A percentile compares a stretch with the other conserved stretches of the same genome.
Conservation (phyloP, 23 red algal species). For the Gracilariopsis chorda region DNA sequence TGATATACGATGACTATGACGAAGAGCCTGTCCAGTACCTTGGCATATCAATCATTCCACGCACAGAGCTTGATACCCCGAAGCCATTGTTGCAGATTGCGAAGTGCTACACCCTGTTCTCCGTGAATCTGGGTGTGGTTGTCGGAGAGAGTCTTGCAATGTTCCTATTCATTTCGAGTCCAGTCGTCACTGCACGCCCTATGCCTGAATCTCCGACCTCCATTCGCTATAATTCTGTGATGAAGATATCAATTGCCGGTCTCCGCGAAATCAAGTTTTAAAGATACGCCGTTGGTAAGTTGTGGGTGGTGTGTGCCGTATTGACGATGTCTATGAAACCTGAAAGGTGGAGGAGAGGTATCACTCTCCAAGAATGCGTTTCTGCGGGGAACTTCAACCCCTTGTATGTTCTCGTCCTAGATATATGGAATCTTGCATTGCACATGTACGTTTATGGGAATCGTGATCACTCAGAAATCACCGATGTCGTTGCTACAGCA, state of each 20-base stretch:
- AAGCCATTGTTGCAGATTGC: no score
- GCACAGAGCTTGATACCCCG: no score
- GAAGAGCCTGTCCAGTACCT: no score
- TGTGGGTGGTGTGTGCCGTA: constrained; percentile 51
- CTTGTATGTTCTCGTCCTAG: constrained; percentile 49
- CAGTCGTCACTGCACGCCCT: constrained; percentile 16
- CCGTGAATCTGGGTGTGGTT: constrained; percentile 63
- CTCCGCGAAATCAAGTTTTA: constrained; percentile 51
- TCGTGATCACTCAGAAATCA: neutral
- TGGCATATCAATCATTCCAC: no score
- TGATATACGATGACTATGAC: no score
- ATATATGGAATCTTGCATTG: constrained; percentile 35
- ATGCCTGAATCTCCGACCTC: constrained; percentile 1
- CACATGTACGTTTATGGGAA: constrained; percentile 43
- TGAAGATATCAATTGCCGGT: constrained; percentile 59
- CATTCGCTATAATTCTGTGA: neutral
- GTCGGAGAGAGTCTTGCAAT: constrained; percentile 76
- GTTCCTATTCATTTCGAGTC: constrained; percentile 61
- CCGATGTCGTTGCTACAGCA: constrained; percentile 42
- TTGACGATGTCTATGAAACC: neutral
- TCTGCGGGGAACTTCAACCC: constrained; percentile 52
- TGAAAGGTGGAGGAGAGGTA: constrained; percentile 23
- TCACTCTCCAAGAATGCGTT: constrained; percentile 25
- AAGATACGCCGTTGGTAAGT: constrained; percentile 22
- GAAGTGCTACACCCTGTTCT: constrained; percentile 81